A percentile compares a stretch with the other conserved stretches of the same genome.
phyloP scores from a whole-genome alignment of 495 filamentous ascomycete species.

The Neurospora sp. region DNA sequence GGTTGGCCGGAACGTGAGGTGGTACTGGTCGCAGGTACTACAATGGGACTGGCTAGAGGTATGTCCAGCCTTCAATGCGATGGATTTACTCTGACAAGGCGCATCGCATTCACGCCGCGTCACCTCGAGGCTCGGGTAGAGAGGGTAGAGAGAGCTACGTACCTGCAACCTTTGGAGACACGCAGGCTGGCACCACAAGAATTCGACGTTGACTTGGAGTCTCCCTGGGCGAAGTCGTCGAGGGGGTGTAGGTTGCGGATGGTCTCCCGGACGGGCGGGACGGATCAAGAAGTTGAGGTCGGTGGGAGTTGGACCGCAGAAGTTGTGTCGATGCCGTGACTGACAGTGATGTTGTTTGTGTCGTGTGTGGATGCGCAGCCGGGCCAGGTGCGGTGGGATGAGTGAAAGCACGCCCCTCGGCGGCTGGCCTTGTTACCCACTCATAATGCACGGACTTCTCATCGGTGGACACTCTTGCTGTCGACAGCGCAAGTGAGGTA shows the following conservation, averaged over 20 bases:
- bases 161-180: background rate
- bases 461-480: background rate
- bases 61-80: background rate
- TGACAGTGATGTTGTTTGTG: background rate
- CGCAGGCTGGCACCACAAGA: background rate
- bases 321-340: background rate
- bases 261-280: background rate
- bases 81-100: background rate
- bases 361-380: background rate
- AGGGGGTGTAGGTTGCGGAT: background rate
- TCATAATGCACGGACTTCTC: background rate
- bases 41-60: background rate
- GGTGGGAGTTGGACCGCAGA: background rate
- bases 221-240: background rate
- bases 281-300: background rate
- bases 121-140: background rate
- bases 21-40: background rate
- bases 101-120: background rate
- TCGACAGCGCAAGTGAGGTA: background rate
- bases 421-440: background rate
- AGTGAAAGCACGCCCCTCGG: background rate
- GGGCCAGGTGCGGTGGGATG: background rate
- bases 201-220: background rate
- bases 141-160: background rate
- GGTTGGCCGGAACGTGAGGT: background rate